A percentile compares a stretch with the other conserved stretches of the same genome.
Conservation (phyloP, 768 basidiomycete species). For the Rhizopogon vinicolor region DNA sequence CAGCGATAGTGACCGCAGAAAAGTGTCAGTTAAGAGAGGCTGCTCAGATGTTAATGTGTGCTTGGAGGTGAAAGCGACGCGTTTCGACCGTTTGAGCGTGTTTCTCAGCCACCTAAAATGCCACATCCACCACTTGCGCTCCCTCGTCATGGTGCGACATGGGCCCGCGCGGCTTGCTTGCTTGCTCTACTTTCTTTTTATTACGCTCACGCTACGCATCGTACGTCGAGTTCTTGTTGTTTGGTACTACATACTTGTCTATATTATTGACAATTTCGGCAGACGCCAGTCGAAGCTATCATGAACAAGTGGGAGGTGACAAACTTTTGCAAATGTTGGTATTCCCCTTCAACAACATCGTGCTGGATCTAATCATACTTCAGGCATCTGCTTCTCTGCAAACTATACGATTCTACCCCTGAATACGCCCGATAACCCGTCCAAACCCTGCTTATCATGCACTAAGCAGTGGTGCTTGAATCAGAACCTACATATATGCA, state of each 20-base stretch:
- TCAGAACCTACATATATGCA: constrained; percentile 82
- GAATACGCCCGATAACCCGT: constrained; percentile 75
- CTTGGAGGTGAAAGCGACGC: neutral
- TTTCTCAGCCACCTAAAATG: neutral
- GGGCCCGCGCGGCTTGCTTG: constrained; percentile 1
- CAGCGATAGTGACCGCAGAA: constrained; percentile 3
- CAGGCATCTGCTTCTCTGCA: constrained; percentile 87
- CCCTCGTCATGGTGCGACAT: neutral
- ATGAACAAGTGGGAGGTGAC: constrained; percentile 85
- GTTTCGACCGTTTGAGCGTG: constrained; percentile 1
- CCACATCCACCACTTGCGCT: neutral
- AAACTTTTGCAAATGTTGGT: constrained; percentile 84
- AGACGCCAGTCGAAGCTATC: constrained; percentile 38
- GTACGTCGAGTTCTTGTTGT: constrained; percentile 19
- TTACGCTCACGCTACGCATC: constrained; percentile 9
- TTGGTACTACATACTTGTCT: neutral
- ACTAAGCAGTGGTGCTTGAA: constrained; percentile 96
- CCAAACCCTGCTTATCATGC: constrained; percentile 89
- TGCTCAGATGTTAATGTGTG: neutral
- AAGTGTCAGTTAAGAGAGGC: neutral
- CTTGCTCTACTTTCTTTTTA: constrained; percentile 13
- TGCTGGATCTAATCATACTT: constrained; percentile 4
- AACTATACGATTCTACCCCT: constrained; percentile 86
- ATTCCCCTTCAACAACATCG: neutral
- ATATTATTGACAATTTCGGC: constrained; percentile 7